Evolutionary conservation across 163 green algal genomes (phyloP), one percentile per base, ranked within the genome.

Genomic region (Coccomyxa subellipsoidea): DNA sequence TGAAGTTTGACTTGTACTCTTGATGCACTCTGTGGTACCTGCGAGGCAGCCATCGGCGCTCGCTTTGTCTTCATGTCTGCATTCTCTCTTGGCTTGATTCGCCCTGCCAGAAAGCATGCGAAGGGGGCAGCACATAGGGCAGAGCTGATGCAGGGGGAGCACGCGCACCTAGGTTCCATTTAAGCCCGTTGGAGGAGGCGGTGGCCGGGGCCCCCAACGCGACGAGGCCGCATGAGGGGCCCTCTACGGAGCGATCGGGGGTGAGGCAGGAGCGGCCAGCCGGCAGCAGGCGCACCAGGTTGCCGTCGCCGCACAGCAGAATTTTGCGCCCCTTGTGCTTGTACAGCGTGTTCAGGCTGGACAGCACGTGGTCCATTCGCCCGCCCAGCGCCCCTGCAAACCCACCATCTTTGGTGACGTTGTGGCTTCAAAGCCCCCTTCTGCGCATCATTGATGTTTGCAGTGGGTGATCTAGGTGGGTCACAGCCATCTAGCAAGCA

Each of bases 321-420:
- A 72, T 72, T 4, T 39, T 72, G 25, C 32, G 32, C 25, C 37
- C 37, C 12, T 97, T 79, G 83, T 96, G 81, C 6, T 82, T 81
- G 83, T 94, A 93, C 36, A 99, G 88, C 15, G 88, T 87, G 86
- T 91, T 92, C 0, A 98, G 87, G 88, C 96, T 97, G 32, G 83
- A 85, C 29, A 99, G 84, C 0, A 93, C 95, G 86, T 99, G 96
- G 88, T 99, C 96, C 53, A 99, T 80, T 25, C 96, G 90, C 2
- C 96, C 96, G 0, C 96, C 96, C 10, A 98, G 77, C 0, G 92
- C 95, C 27, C 96, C 96, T 95, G 87, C 34, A 66, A 0, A 70
- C 29, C 76, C 35, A 47, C 40, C 69, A 73, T 32, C n/a, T n/a
- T n/a, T n/a, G n/a, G n/a, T n/a, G n/a, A n/a, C n/a, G n/a, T n/a